Percentiles rank a stretch among this genome's conserved stretches.
Evolutionary conservation across 1,284 basidiomycete species (phyloP).

Genomic region (Papiliotrema flavescens): DNA sequence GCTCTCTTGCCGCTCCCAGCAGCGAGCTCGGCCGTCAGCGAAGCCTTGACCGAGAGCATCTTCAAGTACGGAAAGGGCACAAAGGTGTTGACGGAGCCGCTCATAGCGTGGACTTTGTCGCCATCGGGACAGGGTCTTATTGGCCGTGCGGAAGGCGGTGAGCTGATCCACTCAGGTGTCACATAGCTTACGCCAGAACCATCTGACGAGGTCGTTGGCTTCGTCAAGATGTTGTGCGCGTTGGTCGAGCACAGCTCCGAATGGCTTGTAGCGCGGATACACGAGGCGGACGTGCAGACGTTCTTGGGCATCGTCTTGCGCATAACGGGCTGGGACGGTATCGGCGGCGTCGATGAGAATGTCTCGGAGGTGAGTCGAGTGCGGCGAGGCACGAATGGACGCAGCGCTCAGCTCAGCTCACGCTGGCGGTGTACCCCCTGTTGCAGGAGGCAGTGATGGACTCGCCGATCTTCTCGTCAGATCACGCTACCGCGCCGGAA

Average conservation of each 20-base stretch:
- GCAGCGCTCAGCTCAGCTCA: constrained; percentile 52
- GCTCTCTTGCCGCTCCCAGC: constrained; percentile 56
- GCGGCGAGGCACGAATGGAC: neutral
- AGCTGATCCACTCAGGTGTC: neutral
- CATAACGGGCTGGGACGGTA: constrained; percentile 70
- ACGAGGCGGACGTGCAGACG: constrained; percentile 60
- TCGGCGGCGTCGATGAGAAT: constrained; percentile 74
- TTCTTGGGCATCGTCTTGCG: constrained; percentile 69
- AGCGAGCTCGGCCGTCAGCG: constrained; percentile 68
- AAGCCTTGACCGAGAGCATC: constrained; percentile 69
- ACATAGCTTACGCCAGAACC: constrained; percentile 22
- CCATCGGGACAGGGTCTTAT: constrained; percentile 11
- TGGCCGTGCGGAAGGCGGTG: constrained; percentile 24
- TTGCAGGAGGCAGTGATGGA: constrained; percentile 83
- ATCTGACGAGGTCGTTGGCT: constrained; percentile 50
- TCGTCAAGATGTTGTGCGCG: constrained; percentile 73
- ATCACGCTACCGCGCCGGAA: constrained; percentile 47
- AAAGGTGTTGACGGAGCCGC: constrained; percentile 71
- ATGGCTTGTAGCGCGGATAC: constrained; percentile 70
- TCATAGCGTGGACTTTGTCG: constrained; percentile 64
- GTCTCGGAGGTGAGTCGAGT: constrained; percentile 60
- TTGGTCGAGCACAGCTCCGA: constrained; percentile 77
- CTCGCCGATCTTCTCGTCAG: constrained; percentile 56
- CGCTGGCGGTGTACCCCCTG: constrained; percentile 79
- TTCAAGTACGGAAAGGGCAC: constrained; percentile 67